Base-by-base conservation (phyloP, 306 rosid genomes). In the Lathyrus tuberosus region DNA sequence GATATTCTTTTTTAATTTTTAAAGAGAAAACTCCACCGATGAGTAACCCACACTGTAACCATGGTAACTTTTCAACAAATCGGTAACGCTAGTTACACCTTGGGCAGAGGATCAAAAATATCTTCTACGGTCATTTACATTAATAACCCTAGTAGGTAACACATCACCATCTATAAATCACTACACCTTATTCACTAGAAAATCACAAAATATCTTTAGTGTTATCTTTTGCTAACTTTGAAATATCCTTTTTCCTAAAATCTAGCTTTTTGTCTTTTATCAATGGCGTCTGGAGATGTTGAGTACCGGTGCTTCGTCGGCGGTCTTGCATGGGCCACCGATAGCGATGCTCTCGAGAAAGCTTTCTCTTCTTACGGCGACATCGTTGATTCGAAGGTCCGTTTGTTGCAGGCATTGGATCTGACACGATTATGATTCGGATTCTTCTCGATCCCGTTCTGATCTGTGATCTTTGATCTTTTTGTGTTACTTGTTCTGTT, bases 281-380 rank as follows among this genome's bases (percentile, higher is more conserved):
- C 12, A 14, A 89, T 92, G 98, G 88, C 91, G 33, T 64, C 92
- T 0, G 87, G 87, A 0, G 91, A 87, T 15, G 79, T 84, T 49
- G 96, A 90, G 75, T 90, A 1, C 84, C 68, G 98, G 3, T 88
- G 95, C 82, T 92, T 92, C n/a, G 98, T 92, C 51, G 98, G 98
- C 14, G 98, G 98, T 69, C 96, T 92, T 2, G 98, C 98, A 0
- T 90, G 98, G 96, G 87, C 96, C 88, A 90, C 98, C 65, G 98
- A 92, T 40, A 73, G 56, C 30, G 77, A 79, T 0, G 79, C 96
- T 0, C 83, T 93, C 9, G 85, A 84, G 82, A 73, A 67, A 15
- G 98, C 98, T 10, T 93, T 93, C 64, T 59, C 96, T 17, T 2
- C 62, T 0, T 90, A 24, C 37, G 98, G 98, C 52, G 84, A 86